Evolutionary conservation across 2,329 filamentous ascomycete species (phyloP), one percentile per base, ranked within the genome.

Genomic region (Aspergillus pseudonomiae): DNA sequence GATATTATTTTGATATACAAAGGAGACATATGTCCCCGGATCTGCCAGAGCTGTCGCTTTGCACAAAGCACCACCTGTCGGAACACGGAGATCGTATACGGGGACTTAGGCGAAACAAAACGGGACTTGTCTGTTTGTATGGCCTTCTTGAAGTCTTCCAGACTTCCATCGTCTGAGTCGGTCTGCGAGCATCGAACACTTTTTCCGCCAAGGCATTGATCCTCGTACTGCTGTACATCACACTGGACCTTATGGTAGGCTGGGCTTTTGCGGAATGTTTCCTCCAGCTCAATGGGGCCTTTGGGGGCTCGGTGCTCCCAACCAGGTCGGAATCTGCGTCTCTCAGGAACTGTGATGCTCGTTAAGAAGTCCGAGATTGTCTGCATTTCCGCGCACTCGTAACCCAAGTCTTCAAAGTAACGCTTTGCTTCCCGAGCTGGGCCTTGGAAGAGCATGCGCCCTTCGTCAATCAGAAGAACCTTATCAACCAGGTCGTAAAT

Each of bases 311-410:
- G 83, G 24, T 82, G 75, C 68, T 92, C 86, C 72, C 81, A 89
- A 0, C 89, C 89, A 0, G 81, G 74, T 10, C 87, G 83, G 70
- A 92, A 88, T 3, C 82, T 82, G 32, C 91, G 83, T 72, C 91
- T 89, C 4, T 83, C 84, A 1, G 88, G 85, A 71, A 93, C 89
- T 0, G 89, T 91, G 24, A 91, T 83, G 1, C 88, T 86, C 0
- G 90, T 92, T 34, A 93, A 74, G 75, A 92, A 93, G 71, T 93
- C 90, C 0, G 89, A 86, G 0, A 89, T 91, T 0, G 89, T 92
- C 73, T 90, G 83, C 61, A 85, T 79, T 10, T 83, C 80, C 0
- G 84, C 83, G 58, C 81, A 85, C 34, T 85, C 71, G 69, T 86
- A 89, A 10, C 88, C 88, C 14, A 90, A 78, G 32, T 85, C 82